phyloP scores from a whole-genome alignment of 495 filamentous ascomycete species.

The Penicillium angulare region DNA sequence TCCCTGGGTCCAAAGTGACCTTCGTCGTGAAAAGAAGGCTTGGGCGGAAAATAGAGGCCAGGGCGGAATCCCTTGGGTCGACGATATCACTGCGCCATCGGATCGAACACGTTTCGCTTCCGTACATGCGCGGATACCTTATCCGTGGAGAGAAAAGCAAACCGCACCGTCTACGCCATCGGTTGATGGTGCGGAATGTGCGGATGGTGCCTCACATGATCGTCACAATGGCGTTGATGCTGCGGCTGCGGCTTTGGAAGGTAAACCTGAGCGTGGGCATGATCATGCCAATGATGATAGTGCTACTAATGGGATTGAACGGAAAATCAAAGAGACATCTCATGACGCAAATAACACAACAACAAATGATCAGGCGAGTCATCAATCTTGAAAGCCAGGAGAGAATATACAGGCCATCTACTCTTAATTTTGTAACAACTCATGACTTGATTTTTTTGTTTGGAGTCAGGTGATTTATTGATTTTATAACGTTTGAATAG shows the following conservation, averaged over 20 bases:
- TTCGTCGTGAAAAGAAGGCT: constrained; percentile 60
- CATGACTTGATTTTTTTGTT: constrained; percentile 12
- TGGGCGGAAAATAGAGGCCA: constrained; percentile 52
- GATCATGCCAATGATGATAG: not conserved
- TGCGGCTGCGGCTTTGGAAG: not conserved
- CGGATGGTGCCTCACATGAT: not conserved
- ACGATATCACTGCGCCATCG: constrained; percentile 38
- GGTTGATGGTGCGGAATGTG: constrained; percentile 4
- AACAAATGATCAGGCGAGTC: not conserved
- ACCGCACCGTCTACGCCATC: constrained; percentile 23
- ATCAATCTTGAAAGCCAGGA: not conserved
- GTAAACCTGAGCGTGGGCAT: not conserved
- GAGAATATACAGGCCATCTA: not conserved
- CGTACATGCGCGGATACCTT: constrained; percentile 33
- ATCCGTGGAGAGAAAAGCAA: constrained; percentile 33
- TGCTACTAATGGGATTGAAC: not conserved
- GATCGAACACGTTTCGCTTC: constrained; percentile 43
- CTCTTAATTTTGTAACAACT: not conserved
- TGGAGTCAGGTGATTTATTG: not conserved
- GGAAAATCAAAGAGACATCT: not conserved
- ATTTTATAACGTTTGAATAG: not conserved
- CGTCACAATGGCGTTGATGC: not conserved
- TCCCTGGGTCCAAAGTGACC: constrained; percentile 60
- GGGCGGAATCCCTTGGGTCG: constrained; percentile 38
- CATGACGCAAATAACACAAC: not conserved